These are phyloP conservation scores for Ehretia macrophylla DNA, from an alignment of 257 asterid species.

Conservation along the genomic window DNA sequence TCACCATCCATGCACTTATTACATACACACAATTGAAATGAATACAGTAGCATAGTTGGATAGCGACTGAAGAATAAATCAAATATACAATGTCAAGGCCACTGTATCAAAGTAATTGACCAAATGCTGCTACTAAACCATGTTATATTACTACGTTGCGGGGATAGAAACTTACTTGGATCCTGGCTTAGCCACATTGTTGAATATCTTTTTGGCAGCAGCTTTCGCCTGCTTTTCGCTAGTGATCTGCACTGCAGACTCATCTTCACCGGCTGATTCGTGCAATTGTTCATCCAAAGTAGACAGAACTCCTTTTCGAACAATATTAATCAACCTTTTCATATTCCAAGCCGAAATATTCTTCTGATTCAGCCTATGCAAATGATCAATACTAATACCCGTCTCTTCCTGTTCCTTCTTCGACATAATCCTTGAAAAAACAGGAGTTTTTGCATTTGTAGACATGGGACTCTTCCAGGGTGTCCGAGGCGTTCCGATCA, in stretches of 20 bases:
- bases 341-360: conserved; percentile 92
- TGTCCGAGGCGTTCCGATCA: conserved; percentile 55
- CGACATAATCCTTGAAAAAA: conserved; percentile 37
- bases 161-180: conserved; percentile 43
- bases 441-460: conserved; percentile 39
- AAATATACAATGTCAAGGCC: neutral
- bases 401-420: conserved; percentile 46
- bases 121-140: too few species aligned
- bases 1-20: too few species aligned
- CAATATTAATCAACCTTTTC: conserved; percentile 78
- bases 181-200: conserved; percentile 65
- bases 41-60: too few species aligned
- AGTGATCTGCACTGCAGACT: conserved; percentile 56
- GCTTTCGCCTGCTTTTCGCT: conserved; percentile 69
- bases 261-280: conserved; percentile 55
- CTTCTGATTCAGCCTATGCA: conserved; percentile 76
- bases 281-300: conserved; percentile 69
- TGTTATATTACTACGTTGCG: conserved; percentile 1
- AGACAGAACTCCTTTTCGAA: conserved; percentile 58
- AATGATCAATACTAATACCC: conserved; percentile 59
- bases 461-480: conserved; percentile 49
- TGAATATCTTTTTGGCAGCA: conserved; percentile 83
- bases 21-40: too few species aligned
- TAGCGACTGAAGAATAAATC: neutral
- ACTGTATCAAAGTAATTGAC: neutral